Conservation (phyloP, 257 asterid genomes). For the Scutellaria baicalensis region DNA sequence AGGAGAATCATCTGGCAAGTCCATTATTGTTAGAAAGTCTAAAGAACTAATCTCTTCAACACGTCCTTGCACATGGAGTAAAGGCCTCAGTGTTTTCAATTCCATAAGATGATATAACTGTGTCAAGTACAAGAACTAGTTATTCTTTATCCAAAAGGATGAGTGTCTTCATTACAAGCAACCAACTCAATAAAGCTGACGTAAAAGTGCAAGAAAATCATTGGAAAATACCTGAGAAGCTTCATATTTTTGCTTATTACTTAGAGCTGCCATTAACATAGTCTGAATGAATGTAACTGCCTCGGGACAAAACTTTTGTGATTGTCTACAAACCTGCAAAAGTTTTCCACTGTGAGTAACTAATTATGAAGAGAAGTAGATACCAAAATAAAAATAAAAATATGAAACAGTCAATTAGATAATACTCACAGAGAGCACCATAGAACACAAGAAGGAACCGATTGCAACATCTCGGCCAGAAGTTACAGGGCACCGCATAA, state of each 20-base stretch:
- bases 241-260: constrained; percentile 29
- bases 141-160: background rate
- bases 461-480: constrained; percentile 70
- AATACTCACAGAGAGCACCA: constrained; percentile 80
- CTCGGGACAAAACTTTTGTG: constrained; percentile 77
- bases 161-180: background rate
- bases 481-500: constrained; percentile 65
- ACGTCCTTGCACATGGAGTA: constrained; percentile 47
- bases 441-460: constrained; percentile 89
- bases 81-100: constrained; percentile 49
- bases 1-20: constrained; percentile 74
- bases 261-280: constrained; percentile 63
- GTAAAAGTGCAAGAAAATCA: background rate
- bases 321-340: constrained; percentile 58
- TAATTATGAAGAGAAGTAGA: background rate
- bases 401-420: background rate
- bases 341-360: background rate
- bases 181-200: background rate
- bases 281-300: constrained; percentile 66
- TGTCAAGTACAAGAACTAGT: constrained; percentile 5
- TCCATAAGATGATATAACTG: constrained; percentile 86
- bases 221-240: constrained; percentile 56
- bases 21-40: constrained; percentile 58
- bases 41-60: constrained; percentile 42
- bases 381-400: background rate